Conservation (phyloP, 331 rosid genomes). For the Spiraea crenata region DNA sequence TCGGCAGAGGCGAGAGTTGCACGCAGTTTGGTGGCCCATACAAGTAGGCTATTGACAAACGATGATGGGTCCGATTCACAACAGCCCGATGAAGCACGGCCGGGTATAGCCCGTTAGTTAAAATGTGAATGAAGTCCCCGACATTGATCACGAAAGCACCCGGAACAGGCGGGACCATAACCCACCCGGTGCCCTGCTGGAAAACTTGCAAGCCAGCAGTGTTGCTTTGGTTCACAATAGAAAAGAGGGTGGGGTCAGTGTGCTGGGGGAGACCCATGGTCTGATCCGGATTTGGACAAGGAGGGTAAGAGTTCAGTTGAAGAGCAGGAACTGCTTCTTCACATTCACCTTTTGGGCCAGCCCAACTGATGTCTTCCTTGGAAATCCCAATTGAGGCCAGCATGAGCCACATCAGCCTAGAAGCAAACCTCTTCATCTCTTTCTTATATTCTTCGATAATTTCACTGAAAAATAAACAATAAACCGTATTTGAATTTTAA, state of each 20-base stretch:
- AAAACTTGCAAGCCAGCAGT: slow-evolving; percentile 68
- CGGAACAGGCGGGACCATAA: slow-evolving; percentile 47
- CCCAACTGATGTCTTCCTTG: slow-evolving; percentile 66
- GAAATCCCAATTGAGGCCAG: slow-evolving; percentile 57
- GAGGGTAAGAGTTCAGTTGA: slow-evolving; percentile 74
- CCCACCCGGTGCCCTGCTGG: slow-evolving; percentile 57
- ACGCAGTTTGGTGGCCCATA: slow-evolving; percentile 60
- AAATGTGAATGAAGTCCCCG: slow-evolving; percentile 69
- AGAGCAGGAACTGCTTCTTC: slow-evolving; percentile 45
- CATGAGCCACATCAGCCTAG: slow-evolving; percentile 57
- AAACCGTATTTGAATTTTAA: too few relatives aligned
- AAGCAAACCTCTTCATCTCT: slow-evolving; percentile 58
- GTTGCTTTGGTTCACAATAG: slow-evolving; percentile 61
- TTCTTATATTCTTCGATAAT: slow-evolving; percentile 46
- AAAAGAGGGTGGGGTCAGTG: slow-evolving; percentile 75
- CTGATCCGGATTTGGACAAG: slow-evolving; percentile 80
- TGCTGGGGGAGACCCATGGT: slow-evolving; percentile 93
- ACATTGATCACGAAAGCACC: slow-evolving; percentile 50
- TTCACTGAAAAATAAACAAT: slow-evolving; percentile 54
- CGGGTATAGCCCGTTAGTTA: slow-evolving; percentile 66
- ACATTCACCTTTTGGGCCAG: slow-evolving; percentile 43
- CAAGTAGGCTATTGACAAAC: slow-evolving; percentile 57
- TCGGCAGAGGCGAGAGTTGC: slow-evolving; percentile 58
- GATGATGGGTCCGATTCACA: slow-evolving; percentile 58
- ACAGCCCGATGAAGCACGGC: slow-evolving; percentile 68